Base-by-base conservation (phyloP, 371 early-diverging fungal genomes). In the Thermomucor indicae-seudaticae region DNA sequence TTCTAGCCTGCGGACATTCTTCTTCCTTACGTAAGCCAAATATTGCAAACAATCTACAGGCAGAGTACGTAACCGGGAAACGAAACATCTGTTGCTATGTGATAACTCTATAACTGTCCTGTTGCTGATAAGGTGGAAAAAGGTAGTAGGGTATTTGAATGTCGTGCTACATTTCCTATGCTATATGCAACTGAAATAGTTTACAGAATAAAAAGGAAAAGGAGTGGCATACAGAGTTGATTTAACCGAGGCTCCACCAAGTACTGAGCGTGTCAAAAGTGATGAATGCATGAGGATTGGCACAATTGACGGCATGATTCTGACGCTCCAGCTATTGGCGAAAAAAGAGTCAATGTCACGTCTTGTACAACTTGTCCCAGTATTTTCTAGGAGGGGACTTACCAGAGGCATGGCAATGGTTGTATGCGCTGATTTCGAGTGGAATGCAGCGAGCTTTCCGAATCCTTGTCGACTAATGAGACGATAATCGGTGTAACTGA, bases 401-500 rank as follows among this genome's bases (percentile, higher is more conserved):
- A 66, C 62, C 35, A 44, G 48, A 11, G 63, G 68, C 37, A 67
- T 47, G n/a, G 50, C 54, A 27, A 63, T 58, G 19, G 68, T 67
- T 0, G 64, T 60, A 14, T 57, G 50, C 3, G 63, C 38, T 10
- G 43, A 35, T 4, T 55, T 43, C 2, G 56, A 43, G 31, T 67
- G 60, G 46, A 60, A 67, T 0, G 77, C 59, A 19, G 77, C 73
- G 55, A 76, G 63, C 41, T 76, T 76, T 16, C 77, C 77, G 31
- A 66, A 76, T 1, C 77, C 77, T 51, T 72, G 68, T 14, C 64
- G 60, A 42, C 67, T 68, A 35, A 76, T 72, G 3, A 76, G 52
- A 25, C 77, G 65, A 43, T 76, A 76, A 34, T 72, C 64, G n/a
- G 77, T 72, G 29, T 58, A 63, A 23, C 71, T 70, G 17, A 76